Evolutionary conservation across 2,329 filamentous ascomycete species (phyloP), one percentile per base, ranked within the genome.

Genomic region (Ascochyta clinopodiicola): DNA sequence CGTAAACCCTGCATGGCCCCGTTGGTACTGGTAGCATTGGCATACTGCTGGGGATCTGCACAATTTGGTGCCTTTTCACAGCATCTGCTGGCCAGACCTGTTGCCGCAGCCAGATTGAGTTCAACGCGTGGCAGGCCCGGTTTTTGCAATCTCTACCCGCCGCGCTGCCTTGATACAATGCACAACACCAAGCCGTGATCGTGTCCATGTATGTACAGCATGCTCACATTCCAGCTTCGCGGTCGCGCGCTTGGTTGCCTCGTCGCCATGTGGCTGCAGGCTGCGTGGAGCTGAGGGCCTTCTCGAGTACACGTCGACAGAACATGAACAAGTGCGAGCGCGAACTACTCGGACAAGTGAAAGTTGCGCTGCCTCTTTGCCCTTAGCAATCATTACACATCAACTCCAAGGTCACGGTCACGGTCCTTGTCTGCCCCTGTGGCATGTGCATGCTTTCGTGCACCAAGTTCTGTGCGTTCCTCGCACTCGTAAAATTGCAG

Each of bases 1-100:
- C 55, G 44, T 51, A 57, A 54, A 51, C 61, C 61, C 59, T 66
- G 63, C 61, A 60, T 57, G 49, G 56, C 57, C 61, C 55, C 45
- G 57, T 61, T 58, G 51, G 61, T 59, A 57, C 15, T 31, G 29
- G 29, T 31, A 31, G 29, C 29, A 31, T 31, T 31, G 29, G 57
- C 57, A 53, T 57, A 56, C 55, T 62, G 50, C 51, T 35, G 57
- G 24, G 53, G 38, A 52, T 61, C 55, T 62, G 62, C 63, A 67
- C 58, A 64, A 63, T 51, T 62, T 47, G 47, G 48, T 54, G 53
- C 50, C 48, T 32, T 55, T 53, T 56, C 52, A 54, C 53, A 19
- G 52, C 53, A 43, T 47, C 51, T 45, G 61, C 56, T 56, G 60
- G 63, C 63, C 61, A 66, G 61, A 56, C 60, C 49, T 42, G 44